Base-by-base conservation (phyloP, 2,329 filamentous ascomycete species). In the Curvularia spicifera region DNA sequence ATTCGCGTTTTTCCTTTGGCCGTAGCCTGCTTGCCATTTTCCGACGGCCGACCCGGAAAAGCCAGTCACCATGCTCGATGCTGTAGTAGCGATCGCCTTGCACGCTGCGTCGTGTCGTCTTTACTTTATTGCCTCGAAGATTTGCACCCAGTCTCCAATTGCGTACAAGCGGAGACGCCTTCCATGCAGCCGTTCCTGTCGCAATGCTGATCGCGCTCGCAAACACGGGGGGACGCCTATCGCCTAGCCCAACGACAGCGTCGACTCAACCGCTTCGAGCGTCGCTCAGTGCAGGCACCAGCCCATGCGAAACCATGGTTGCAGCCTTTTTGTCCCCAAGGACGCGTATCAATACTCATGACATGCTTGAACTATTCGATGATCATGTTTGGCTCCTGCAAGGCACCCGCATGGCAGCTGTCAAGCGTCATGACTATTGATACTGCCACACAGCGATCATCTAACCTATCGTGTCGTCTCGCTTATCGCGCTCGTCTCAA, bases 381-480 rank as follows among this genome's bases (percentile, higher is more conserved):
- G 20, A 45, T 42, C 37, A 33, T 50, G 39, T 40, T 47, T 24
- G 46, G 24, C 31, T 39, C 46, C 59, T 58, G 61, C 55, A 61
- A 55, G 55, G 58, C 46, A 60, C 52, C 33, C 42, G 55, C 50
- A 26, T 40, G 55, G 37, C 46, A 54, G 43, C 29, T 44, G 31
- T 51, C 20, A 51, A 29, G 52, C 58, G 55, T 56, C 57, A 58
- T 56, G 24, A 53, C 22, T 52, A 56, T 60, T 56, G 48, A 54
- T 33, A 50, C 57, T 26, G 53, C 42, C 20, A 29, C 31, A 31
- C 22, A 22, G 31, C 29, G 3, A 18, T 40, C 1, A 26, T 26
- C 37, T 24, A 37, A 20, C 60, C 60, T 60, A 63, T 63, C 57
- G 54, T 12, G 46, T n/a, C 44, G 10, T 26, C 40, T 63, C 60